Evolutionary conservation across 192 early-diverging fungal genomes (phyloP).

Genomic region (Umbelopsis isabellina): DNA sequence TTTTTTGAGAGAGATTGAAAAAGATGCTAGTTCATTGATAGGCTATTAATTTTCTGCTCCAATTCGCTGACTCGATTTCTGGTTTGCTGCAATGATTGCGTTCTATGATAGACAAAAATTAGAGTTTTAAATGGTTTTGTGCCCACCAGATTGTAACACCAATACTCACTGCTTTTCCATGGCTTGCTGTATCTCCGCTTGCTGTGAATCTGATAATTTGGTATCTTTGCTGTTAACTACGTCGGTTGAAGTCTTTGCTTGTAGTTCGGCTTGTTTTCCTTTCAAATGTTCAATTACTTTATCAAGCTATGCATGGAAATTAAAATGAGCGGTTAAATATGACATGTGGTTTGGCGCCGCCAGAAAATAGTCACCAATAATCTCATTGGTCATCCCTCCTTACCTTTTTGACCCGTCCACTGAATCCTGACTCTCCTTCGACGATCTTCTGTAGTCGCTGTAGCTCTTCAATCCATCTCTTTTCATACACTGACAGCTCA

Average conservation of each 20-base stretch:
- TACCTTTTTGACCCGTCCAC: constrained; percentile 20
- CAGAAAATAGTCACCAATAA: neutral
- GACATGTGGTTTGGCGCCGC: neutral
- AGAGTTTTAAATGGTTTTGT: neutral
- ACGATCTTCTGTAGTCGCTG: constrained; percentile 17
- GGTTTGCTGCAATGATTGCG: neutral
- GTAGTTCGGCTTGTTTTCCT: neutral
- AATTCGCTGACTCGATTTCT: neutral
- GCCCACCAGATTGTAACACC: neutral
- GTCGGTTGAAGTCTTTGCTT: neutral
- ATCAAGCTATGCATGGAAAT: neutral
- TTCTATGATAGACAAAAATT: neutral
- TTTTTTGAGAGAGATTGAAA: too few relatives aligned
- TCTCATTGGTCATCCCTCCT: neutral
- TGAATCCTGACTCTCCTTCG: constrained; percentile 24
- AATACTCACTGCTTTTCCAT: constrained; percentile 28
- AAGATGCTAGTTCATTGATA: neutral
- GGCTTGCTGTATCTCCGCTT: constrained; percentile 11
- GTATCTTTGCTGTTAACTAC: neutral
- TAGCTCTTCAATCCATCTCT: constrained; percentile 50
- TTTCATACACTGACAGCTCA: constrained; percentile 61
- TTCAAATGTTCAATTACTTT: constrained; percentile 17
- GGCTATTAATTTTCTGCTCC: constrained; percentile 1
- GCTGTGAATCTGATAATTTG: constrained; percentile 19
- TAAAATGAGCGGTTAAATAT: too few relatives aligned